Evolutionary conservation across 164 flowering plant species (phyloP).

Genomic region (Tinospora cordifolia): DNA sequence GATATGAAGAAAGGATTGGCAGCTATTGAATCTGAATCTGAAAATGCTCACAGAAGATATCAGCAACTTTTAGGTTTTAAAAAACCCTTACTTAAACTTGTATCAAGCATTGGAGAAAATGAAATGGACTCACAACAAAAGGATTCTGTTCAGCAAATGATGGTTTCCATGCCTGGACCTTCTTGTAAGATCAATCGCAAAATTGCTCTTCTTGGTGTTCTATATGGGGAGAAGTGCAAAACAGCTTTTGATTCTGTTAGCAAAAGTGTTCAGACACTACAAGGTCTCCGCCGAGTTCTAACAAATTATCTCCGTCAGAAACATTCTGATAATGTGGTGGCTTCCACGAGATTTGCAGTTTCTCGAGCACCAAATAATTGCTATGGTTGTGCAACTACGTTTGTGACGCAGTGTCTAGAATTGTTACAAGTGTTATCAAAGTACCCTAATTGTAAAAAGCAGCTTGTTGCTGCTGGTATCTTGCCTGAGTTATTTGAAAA

Average conservation of each 20-base stretch:
- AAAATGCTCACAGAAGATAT: slow-evolving; percentile 97
- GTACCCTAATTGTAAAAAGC: slow-evolving; percentile 71
- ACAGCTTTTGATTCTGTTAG: slow-evolving; percentile 99
- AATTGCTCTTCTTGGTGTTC: slow-evolving; percentile 98
- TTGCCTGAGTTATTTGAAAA: slow-evolving; percentile 93
- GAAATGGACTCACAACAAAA: slow-evolving; percentile 98
- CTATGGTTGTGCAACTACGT: slow-evolving; percentile 95
- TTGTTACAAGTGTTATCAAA: slow-evolving; percentile 74
- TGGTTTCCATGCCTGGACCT: slow-evolving; percentile 97
- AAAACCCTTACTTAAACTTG: slow-evolving; percentile 92
- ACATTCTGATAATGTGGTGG: slow-evolving; percentile 41
- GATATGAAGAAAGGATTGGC: slow-evolving; percentile 98
- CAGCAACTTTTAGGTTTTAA: slow-evolving; percentile 98
- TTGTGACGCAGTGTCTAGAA: slow-evolving; percentile 95
- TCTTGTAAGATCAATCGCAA: slow-evolving; percentile 95
- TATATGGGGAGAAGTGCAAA: slow-evolving; percentile 99
- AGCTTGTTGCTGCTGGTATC: slow-evolving; percentile 85
- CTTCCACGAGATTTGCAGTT: slow-evolving; percentile 57
- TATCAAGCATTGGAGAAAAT: slow-evolving; percentile 95
- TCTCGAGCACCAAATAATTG: slow-evolving; percentile 89
- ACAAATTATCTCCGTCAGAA: slow-evolving; percentile 87
- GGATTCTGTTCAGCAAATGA: slow-evolving; percentile 99
- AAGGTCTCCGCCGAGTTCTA: slow-evolving; percentile 90
- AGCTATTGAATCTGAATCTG: slow-evolving; percentile 96
- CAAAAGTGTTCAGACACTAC: slow-evolving; percentile 98